These are phyloP conservation scores for Juglanconis juglandina DNA, from an alignment of 2,329 filamentous ascomycete species.

Conservation along the genomic window DNA sequence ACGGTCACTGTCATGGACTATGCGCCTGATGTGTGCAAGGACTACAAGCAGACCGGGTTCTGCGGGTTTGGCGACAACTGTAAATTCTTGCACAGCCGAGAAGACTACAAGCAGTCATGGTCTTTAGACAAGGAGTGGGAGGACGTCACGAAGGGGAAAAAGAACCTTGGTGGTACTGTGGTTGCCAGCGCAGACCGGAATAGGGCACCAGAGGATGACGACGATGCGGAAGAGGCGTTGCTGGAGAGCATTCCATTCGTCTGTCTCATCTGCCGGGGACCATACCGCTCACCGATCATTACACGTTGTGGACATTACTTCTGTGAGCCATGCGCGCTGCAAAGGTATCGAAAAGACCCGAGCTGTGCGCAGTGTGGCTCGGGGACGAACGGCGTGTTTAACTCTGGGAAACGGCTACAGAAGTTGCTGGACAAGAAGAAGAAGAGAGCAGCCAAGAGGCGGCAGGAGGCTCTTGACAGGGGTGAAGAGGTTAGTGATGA, in stretches of 20 bases:
- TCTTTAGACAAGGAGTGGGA: constrained; percentile 96
- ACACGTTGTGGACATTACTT: constrained; percentile 97
- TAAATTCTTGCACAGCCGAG: constrained; percentile 74
- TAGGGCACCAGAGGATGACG: constrained; percentile 28
- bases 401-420: constrained; percentile 77
- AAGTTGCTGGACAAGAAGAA: constrained; percentile 74
- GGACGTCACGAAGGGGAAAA: constrained; percentile 69
- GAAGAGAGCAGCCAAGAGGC: constrained; percentile 56
- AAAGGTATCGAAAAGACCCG: constrained; percentile 81
- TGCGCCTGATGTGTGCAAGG: constrained; percentile 90
- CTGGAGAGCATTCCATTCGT: constrained; percentile 84
- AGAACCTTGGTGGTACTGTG: constrained; percentile 57
- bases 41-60: constrained; percentile 57
- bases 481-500: constrained; percentile 48
- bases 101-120: constrained; percentile 89
- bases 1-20: constrained; percentile 90
- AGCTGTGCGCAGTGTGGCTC: constrained; percentile 81
- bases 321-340: constrained; percentile 84
- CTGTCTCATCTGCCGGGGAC: constrained; percentile 78
- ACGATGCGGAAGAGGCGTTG: constrained; percentile 64
- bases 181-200: constrained; percentile 57
- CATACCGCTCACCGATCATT: constrained; percentile 76
- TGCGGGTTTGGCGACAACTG: constrained; percentile 69
- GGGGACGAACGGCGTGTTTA: constrained; percentile 87
- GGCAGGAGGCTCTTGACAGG: constrained; percentile 49